phyloP scores from a whole-genome alignment of 495 filamentous ascomycete genomes.

The Neurospora tetraspora region DNA sequence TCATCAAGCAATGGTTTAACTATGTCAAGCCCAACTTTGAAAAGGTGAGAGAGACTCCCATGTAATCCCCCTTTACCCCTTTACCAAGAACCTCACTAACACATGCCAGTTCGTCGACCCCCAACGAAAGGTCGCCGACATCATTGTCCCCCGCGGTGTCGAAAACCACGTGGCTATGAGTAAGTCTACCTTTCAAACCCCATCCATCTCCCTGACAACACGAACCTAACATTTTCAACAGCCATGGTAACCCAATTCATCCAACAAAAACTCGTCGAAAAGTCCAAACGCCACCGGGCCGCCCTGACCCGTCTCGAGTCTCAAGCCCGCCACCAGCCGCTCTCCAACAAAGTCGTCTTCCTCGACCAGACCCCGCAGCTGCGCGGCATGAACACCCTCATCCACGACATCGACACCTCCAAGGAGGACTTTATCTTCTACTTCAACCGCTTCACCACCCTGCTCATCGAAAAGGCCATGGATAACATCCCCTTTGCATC shows the following conservation, averaged over 20 bases:
- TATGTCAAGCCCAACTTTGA: slow-evolving; percentile 96
- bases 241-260: slow-evolving; percentile 90
- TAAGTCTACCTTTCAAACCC: too few species aligned
- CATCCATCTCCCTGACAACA: too few species aligned
- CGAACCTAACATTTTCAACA: too few species aligned
- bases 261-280: slow-evolving; percentile 68
- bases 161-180: slow-evolving; percentile 88
- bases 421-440: slow-evolving; percentile 95
- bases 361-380: slow-evolving; percentile 69
- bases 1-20: slow-evolving; percentile 94
- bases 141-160: slow-evolving; percentile 89
- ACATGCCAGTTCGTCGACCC: slow-evolving; percentile 65
- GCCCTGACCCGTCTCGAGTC: slow-evolving; percentile 63
- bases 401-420: slow-evolving; percentile 68
- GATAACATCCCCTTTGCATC: slow-evolving; percentile 59
- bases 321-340: slow-evolving; percentile 54
- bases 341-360: slow-evolving; percentile 62
- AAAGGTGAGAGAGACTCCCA: slow-evolving; percentile 24
- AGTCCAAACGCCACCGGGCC: slow-evolving; percentile 71
- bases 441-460: slow-evolving; percentile 72
- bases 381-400: slow-evolving; percentile 77
- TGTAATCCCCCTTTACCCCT: background rate
- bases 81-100: background rate
- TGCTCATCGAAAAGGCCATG: slow-evolving; percentile 81
- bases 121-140: slow-evolving; percentile 78